These are phyloP conservation scores for Melaleuca alternifolia DNA, from an alignment of 345 rosid genomes.

Conservation along the genomic window DNA sequence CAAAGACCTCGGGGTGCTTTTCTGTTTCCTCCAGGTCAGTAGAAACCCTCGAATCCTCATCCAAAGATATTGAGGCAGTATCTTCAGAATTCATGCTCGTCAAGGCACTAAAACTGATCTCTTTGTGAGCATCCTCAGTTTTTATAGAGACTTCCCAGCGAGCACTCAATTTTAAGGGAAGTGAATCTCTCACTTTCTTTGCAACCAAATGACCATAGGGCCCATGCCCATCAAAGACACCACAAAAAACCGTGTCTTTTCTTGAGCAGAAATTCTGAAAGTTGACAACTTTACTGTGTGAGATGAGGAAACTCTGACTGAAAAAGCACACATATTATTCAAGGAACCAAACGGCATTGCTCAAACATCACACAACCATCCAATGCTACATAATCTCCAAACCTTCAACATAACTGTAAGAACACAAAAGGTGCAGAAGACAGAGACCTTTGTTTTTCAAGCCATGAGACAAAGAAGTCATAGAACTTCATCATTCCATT, in stretches of 20 bases:
- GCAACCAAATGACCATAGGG: conserved; percentile 97
- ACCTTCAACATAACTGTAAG: not conserved
- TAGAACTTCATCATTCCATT: not conserved
- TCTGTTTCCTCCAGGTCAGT: conserved; percentile 37
- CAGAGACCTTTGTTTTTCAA: not conserved
- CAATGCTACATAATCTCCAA: not conserved
- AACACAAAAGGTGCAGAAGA: not conserved
- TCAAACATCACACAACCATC: not conserved
- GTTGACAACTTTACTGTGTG: not conserved
- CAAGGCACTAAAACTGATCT: conserved; percentile 31
- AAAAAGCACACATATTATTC: not conserved
- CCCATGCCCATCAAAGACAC: conserved; percentile 98
- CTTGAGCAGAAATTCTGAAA: conserved; percentile 74
- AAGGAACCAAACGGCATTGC: not conserved
- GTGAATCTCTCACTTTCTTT: conserved; percentile 79
- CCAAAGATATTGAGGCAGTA: conserved; percentile 36
- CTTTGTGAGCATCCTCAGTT: conserved; percentile 32
- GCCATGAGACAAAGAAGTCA: not conserved
- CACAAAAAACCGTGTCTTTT: conserved; percentile 80
- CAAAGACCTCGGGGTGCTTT: conserved; percentile 45
- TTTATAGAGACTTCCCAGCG: conserved; percentile 55
- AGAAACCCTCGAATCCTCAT: conserved; percentile 51
- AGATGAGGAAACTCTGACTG: not conserved
- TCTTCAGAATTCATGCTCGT: conserved; percentile 49
- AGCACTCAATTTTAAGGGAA: conserved; percentile 73